phyloP scores from a whole-genome alignment of 225 moss, liverwort and hornwort species.

The Marchantia polymorpha region DNA sequence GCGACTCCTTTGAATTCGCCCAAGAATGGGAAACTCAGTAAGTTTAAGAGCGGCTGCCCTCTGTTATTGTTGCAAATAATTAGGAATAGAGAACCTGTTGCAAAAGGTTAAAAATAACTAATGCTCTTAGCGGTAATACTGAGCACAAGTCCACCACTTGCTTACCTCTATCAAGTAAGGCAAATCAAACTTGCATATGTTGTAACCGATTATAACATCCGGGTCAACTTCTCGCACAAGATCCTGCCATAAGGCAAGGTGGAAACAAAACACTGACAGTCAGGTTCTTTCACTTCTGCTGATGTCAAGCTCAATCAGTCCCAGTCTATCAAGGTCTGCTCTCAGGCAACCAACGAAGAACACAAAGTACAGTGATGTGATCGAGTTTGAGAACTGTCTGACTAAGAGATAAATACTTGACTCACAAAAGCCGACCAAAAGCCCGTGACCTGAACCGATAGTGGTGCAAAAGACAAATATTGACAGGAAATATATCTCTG shows the following conservation, averaged over 20 bases:
- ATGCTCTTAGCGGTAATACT: background rate
- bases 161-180: slow-evolving; percentile 88
- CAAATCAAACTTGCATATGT: slow-evolving; percentile 97
- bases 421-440: no score
- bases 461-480: no score
- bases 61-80: slow-evolving; percentile 28
- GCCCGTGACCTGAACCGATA: no score
- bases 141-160: background rate
- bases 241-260: slow-evolving; percentile 42
- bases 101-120: background rate
- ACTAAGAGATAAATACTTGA: no score
- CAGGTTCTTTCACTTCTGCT: no score
- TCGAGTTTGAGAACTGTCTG: no score
- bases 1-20: slow-evolving; percentile 82
- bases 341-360: no score
- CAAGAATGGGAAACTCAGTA: slow-evolving; percentile 78
- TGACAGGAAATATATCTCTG: no score
- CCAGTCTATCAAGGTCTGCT: no score
- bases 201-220: slow-evolving; percentile 95
- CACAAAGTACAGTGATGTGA: no score
- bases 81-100: background rate
- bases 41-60: slow-evolving; percentile 78
- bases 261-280: background rate
- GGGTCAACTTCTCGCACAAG: slow-evolving; percentile 84
- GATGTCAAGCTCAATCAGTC: no score